Percentiles rank a stretch among this genome's conserved stretches.
Evolutionary conservation across 2,329 filamentous ascomycete species (phyloP).

Genomic region (Cladobotryum protrusum): DNA sequence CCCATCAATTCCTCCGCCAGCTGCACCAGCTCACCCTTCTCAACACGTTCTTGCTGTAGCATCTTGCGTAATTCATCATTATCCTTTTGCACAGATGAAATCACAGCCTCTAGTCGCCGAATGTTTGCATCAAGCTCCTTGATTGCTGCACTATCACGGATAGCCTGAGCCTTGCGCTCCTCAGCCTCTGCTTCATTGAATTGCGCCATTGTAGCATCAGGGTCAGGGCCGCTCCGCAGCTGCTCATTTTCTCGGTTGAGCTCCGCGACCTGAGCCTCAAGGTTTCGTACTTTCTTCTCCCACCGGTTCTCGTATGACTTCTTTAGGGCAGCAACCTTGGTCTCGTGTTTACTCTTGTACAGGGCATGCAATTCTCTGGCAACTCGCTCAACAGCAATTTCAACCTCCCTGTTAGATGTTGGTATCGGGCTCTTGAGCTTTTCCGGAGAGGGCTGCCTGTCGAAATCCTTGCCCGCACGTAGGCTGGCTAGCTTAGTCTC

Average conservation of each 20-base stretch:
- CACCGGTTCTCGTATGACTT: conserved; percentile 78
- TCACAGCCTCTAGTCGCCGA: conserved; percentile 66
- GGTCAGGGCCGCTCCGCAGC: conserved; percentile 59
- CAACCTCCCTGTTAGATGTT: conserved; percentile 57
- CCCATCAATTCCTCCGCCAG: conserved; percentile 79
- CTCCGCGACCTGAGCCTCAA: conserved; percentile 65
- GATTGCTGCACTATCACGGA: conserved; percentile 60
- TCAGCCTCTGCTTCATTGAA: conserved; percentile 43
- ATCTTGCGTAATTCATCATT: conserved; percentile 59
- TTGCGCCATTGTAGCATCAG: conserved; percentile 60
- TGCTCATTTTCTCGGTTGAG: conserved; percentile 69
- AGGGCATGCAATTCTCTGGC: conserved; percentile 87
- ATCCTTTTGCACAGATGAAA: conserved; percentile 63
- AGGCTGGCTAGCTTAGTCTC: conserved; percentile 70
- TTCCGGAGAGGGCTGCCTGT: conserved; percentile 32
- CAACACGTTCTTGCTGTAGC: conserved; percentile 68
- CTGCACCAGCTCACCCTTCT: conserved; percentile 77
- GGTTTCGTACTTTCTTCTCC: conserved; percentile 78
- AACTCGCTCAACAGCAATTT: conserved; percentile 81
- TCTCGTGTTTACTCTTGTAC: conserved; percentile 97
- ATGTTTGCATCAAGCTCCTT: conserved; percentile 67
- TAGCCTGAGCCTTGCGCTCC: conserved; percentile 51
- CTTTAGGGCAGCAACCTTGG: conserved; percentile 86
- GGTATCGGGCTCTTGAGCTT: conserved; percentile 27
- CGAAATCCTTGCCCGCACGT: conserved; percentile 53